Conservation (phyloP, 139 green algal species). For the Haematococcus sp. region DNA sequence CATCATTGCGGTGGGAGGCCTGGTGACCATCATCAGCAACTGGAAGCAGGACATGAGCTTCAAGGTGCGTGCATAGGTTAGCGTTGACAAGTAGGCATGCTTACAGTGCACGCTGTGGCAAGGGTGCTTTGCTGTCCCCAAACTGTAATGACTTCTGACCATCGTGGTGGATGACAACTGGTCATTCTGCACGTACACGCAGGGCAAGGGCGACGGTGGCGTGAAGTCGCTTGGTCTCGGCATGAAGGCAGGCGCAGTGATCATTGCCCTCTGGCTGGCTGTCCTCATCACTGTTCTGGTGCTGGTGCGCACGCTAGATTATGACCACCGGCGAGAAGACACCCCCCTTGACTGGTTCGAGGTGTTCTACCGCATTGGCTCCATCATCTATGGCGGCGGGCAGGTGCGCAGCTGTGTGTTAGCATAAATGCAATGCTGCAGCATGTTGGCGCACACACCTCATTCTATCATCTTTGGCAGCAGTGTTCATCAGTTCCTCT, state of each 20-base stretch:
- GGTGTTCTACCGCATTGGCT: constrained; percentile 85
- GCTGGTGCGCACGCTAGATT: constrained; percentile 34
- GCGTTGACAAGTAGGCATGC: too few species aligned
- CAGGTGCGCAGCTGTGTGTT: constrained; percentile 43
- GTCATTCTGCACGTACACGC: neutral
- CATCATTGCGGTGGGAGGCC: constrained; percentile 66
- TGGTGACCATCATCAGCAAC: constrained; percentile 36
- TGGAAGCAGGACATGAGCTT: constrained; percentile 13
- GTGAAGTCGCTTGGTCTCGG: constrained; percentile 66
- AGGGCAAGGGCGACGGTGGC: constrained; percentile 1
- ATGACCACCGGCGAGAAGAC: constrained; percentile 31
- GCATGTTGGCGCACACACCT: too few species aligned
- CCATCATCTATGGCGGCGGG: constrained; percentile 92
- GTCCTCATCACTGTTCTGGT: constrained; percentile 7
- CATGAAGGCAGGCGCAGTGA: constrained; percentile 40
- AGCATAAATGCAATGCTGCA: too few species aligned
- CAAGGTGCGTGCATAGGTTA: neutral
- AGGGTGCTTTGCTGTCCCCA: neutral
- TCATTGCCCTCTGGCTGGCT: constrained; percentile 53
- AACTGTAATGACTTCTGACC: neutral
- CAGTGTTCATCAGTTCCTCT: too few species aligned
- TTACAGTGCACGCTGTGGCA: constrained; percentile 50
- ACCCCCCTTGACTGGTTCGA: constrained; percentile 78
- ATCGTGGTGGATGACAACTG: too few species aligned
- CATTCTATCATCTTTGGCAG: too few species aligned